phyloP scores from a whole-genome alignment of 441 rosid genomes.

The Jatropha podagrica region DNA sequence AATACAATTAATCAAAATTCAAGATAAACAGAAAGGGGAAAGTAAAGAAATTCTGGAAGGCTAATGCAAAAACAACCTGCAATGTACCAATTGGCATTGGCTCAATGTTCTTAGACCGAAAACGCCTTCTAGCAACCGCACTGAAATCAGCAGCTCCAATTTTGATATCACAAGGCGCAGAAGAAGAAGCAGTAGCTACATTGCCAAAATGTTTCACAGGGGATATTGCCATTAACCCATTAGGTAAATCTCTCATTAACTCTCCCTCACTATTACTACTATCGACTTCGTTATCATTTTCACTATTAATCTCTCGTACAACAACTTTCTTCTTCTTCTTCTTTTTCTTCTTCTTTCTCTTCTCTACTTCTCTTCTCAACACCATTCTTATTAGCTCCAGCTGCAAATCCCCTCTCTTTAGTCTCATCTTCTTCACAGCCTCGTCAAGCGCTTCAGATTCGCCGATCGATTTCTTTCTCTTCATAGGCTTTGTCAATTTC shows the following conservation, averaged over 20 bases:
- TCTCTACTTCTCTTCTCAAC: conserved; percentile 74
- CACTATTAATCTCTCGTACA: conserved; percentile 12
- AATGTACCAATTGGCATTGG: conserved; percentile 64
- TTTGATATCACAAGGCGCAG: conserved; percentile 60
- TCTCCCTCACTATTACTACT: conserved; percentile 40
- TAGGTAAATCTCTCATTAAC: conserved; percentile 76
- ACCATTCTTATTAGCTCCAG: conserved; percentile 78
- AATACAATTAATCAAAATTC: neutral
- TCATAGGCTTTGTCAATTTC: conserved; percentile 35
- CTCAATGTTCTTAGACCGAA: conserved; percentile 86
- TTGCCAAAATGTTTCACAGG: conserved; percentile 49
- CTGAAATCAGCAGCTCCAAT: conserved; percentile 55
- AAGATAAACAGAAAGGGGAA: neutral
- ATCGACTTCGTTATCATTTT: conserved; percentile 21
- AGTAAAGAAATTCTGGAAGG: neutral
- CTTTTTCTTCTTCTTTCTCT: conserved; percentile 40
- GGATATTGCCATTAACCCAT: conserved; percentile 91
- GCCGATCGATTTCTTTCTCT: conserved; percentile 43
- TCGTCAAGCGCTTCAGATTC: conserved; percentile 58
- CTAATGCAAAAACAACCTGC: conserved; percentile 49
- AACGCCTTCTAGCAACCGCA: conserved; percentile 49
- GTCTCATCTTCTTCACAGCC: conserved; percentile 52
- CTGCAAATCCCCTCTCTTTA: conserved; percentile 65
- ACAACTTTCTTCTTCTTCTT: conserved; percentile 27
- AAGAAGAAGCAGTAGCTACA: conserved; percentile 44